Evolutionary conservation across 208 protist genomes (phyloP).

Genomic region (Trypanosoma conorhini): DNA sequence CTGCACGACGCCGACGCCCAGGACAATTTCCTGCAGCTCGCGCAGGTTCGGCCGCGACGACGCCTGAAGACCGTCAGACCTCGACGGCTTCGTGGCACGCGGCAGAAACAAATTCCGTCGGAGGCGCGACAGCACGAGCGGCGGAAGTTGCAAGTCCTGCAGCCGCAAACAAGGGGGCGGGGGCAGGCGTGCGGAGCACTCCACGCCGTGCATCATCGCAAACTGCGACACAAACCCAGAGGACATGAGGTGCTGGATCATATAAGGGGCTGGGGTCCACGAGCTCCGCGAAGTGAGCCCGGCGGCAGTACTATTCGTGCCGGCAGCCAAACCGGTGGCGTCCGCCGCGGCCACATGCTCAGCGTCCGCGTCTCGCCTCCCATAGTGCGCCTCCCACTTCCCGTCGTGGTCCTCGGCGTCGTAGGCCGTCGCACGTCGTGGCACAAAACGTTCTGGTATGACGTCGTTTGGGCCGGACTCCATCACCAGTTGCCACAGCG

Average conservation of each 20-base stretch:
- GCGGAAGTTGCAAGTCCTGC: conserved; percentile 44
- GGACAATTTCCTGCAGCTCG: conserved; percentile 27
- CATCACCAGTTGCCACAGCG: conserved; percentile 76
- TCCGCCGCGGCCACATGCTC: conserved; percentile 15
- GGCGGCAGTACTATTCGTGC: background rate
- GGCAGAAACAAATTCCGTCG: conserved; percentile 8
- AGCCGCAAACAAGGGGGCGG: conserved; percentile 47
- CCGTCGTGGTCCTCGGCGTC: background rate
- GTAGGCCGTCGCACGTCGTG: conserved; percentile 11
- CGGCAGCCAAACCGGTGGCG: conserved; percentile 17
- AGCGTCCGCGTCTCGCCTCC: background rate
- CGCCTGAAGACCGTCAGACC: background rate
- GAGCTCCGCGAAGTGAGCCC: conserved; percentile 45
- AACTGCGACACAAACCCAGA: conserved; percentile 42
- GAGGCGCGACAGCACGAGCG: conserved; percentile 25
- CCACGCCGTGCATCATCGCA: conserved; percentile 42
- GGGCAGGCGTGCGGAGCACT: conserved; percentile 34
- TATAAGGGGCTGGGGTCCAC: conserved; percentile 45
- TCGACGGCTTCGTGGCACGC: background rate
- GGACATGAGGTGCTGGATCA: conserved; percentile 45
- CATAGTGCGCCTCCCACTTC: background rate
- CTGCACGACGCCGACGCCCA: conserved; percentile 2
- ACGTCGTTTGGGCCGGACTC: conserved; percentile 51
- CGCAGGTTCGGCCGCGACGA: conserved; percentile 18
- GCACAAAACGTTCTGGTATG: conserved; percentile 47